Percentiles rank a stretch among this genome's conserved stretches.
Conservation (phyloP, 2,329 filamentous ascomycete genomes). For the Aspergillus pseudoterreus region DNA sequence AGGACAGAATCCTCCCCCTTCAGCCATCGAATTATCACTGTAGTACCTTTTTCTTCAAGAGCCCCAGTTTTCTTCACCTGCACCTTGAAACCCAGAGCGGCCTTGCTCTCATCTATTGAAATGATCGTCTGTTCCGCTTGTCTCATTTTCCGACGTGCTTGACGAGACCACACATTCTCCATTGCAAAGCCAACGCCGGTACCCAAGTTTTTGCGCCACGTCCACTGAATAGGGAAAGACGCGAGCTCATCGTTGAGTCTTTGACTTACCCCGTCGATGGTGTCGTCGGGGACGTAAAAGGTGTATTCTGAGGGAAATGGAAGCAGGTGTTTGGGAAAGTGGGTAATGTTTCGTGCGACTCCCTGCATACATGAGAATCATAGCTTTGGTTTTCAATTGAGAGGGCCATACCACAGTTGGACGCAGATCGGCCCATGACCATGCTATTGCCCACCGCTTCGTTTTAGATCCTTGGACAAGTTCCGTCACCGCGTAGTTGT, state of each 20-base stretch:
- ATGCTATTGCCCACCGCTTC: constrained; percentile 79
- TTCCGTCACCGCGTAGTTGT: constrained; percentile 78
- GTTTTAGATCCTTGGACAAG: constrained; percentile 77
- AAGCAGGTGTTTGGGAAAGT: constrained; percentile 49
- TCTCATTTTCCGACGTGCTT: constrained; percentile 60
- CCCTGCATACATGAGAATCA: constrained; percentile 16
- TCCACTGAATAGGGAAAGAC: constrained; percentile 61
- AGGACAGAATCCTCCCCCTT: constrained; percentile 69
- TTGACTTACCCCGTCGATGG: constrained; percentile 30
- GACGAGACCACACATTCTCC: constrained; percentile 74
- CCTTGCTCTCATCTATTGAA: constrained; percentile 33
- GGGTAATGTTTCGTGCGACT: constrained; percentile 38
- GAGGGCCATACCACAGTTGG: constrained; percentile 51
- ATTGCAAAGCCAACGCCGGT: constrained; percentile 59
- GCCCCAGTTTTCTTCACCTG: constrained; percentile 37
- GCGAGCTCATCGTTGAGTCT: constrained; percentile 49
- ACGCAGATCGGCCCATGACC: constrained; percentile 71
- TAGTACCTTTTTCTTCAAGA: constrained; percentile 40
- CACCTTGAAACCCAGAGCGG: constrained; percentile 58
- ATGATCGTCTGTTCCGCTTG: constrained; percentile 18
- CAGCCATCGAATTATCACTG: constrained; percentile 63
- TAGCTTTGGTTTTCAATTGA: neutral
- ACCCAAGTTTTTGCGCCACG: constrained; percentile 54
- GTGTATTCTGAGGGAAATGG: constrained; percentile 51
- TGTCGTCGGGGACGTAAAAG: constrained; percentile 34